Evolutionary conservation across 352 stramenopile species (phyloP).

Genomic region (Poterioochromonas sp.): DNA sequence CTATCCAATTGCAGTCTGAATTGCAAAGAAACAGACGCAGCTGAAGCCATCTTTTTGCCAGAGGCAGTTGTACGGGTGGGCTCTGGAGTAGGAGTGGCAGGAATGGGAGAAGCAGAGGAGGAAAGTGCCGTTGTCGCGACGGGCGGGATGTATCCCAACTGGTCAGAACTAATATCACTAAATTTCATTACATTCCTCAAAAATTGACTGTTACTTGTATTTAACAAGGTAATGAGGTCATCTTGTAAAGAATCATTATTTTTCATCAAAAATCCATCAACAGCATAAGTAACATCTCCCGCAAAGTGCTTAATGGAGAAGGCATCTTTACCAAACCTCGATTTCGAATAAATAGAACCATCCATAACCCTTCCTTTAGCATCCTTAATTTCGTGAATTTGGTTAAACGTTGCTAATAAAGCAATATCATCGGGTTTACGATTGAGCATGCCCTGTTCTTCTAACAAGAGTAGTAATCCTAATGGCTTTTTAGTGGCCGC

Average conservation of each 20-base stretch:
- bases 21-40: slow-evolving; percentile 41
- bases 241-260: slow-evolving; percentile 89
- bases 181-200: background rate
- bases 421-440: slow-evolving; percentile 17
- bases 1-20: slow-evolving; percentile 43
- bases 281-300: slow-evolving; percentile 81
- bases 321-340: background rate
- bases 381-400: background rate
- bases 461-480: slow-evolving; percentile 11
- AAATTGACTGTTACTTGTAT: background rate
- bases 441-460: slow-evolving; percentile 28
- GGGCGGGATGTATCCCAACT: too few relatives aligned
- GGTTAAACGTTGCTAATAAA: slow-evolving; percentile 8
- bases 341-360: background rate
- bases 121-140: background rate
- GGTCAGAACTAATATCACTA: too few relatives aligned
- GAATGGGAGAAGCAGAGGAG: background rate
- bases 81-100: background rate
- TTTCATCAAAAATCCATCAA: slow-evolving; percentile 88
- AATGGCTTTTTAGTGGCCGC: background rate
- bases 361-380: background rate
- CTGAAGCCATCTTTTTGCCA: slow-evolving; percentile 39
- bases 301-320: slow-evolving; percentile 47
- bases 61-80: background rate
- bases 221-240: slow-evolving; percentile 9